A percentile compares a stretch with the other conserved stretches of the same genome.
phyloP scores from a whole-genome alignment of 2,329 filamentous ascomycete species.

The Monosporascus sp. region DNA sequence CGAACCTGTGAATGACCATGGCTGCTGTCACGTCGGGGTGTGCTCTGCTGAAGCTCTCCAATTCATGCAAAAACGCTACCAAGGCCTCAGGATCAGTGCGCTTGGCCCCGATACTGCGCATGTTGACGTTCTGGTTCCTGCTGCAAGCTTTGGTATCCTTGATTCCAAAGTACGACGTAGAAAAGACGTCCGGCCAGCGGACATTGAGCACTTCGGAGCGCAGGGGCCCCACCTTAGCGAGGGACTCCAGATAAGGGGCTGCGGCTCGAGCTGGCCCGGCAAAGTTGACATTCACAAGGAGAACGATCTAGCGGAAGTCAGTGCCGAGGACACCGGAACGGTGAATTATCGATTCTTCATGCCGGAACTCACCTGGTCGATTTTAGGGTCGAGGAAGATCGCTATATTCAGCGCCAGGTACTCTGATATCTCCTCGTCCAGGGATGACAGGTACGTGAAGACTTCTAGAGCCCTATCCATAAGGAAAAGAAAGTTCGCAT shows the following conservation, averaged over 20 bases:
- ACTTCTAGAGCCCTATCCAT: neutral
- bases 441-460: slow-evolving; percentile 1
- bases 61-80: neutral
- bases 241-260: neutral
- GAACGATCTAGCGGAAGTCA: neutral
- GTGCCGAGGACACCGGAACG: neutral
- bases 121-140: slow-evolving; percentile 6
- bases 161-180: slow-evolving; percentile 4
- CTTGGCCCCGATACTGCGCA: slow-evolving; percentile 2
- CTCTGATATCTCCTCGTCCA: neutral
- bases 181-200: slow-evolving; percentile 1
- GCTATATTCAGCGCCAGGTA: slow-evolving; percentile 1
- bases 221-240: neutral
- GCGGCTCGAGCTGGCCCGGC: neutral
- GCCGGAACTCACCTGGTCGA: slow-evolving; percentile 1
- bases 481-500: slow-evolving; percentile 5
- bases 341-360: no score
- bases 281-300: slow-evolving; percentile 4
- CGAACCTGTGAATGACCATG: slow-evolving; percentile 3
- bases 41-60: neutral
- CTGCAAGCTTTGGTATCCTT: slow-evolving; percentile 1
- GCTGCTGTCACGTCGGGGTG: neutral
- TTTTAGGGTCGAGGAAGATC: neutral
- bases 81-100: neutral
- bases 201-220: slow-evolving; percentile 1